phyloP scores from a whole-genome alignment of 345 rosid species.

The Eutrema yunnanense region DNA sequence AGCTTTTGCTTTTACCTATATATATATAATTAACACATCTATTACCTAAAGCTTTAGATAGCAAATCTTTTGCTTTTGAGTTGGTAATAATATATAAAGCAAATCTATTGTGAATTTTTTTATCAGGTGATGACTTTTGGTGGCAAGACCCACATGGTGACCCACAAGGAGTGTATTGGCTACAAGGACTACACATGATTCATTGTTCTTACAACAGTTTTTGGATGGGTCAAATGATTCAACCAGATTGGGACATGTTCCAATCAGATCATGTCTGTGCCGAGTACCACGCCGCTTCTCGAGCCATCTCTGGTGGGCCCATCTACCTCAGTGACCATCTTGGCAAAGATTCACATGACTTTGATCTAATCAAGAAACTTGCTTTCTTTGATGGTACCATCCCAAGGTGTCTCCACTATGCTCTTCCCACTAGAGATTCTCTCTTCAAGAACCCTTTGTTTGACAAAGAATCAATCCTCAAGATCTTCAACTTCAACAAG shows the following conservation, averaged over 20 bases:
- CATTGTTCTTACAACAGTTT: conserved; percentile 91
- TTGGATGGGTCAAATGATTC: conserved; percentile 90
- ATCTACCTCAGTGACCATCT: conserved; percentile 74
- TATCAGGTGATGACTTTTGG: conserved; percentile 89
- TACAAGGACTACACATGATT: conserved; percentile 87
- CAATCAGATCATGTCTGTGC: conserved; percentile 88
- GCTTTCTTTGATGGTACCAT: conserved; percentile 74
- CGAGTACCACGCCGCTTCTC: conserved; percentile 75
- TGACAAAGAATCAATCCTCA: conserved; percentile 65
- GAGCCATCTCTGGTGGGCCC: conserved; percentile 91
- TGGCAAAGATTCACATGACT: conserved; percentile 52
- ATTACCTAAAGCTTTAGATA: too few relatives aligned
- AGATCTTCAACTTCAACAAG: conserved; percentile 89
- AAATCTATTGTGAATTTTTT: background rate
- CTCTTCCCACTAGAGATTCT: conserved; percentile 83
- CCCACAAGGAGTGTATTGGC: conserved; percentile 84
- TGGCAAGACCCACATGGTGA: conserved; percentile 89
- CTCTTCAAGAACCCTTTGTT: conserved; percentile 78
- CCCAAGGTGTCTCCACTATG: conserved; percentile 68
- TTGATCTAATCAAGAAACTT: conserved; percentile 63
- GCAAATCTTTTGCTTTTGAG: too few relatives aligned
- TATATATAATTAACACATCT: too few relatives aligned
- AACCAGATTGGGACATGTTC: conserved; percentile 99
- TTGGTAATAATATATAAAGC: conserved; percentile 16
- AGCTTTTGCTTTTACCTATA: too few relatives aligned